Base-by-base conservation (phyloP, 805 yeast genomes). In the Candida stauntonica region DNA sequence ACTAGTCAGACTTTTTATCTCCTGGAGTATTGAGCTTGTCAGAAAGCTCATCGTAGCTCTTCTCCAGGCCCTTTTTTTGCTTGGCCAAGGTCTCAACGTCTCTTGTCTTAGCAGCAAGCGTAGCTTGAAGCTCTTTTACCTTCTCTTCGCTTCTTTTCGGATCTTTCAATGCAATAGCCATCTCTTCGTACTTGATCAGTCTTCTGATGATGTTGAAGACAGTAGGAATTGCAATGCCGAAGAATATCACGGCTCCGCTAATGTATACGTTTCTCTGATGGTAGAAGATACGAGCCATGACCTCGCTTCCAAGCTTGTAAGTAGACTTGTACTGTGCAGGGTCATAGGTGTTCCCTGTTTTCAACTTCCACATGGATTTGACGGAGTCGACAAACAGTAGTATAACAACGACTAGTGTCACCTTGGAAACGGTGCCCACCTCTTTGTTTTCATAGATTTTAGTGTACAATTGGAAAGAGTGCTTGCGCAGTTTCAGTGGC, bases 211-310 rank as follows among this genome's bases (percentile, higher is more conserved):
- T 68, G 27, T 70, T 67, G 46, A 72, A 62, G 33, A 77, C 75
- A 0, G 81, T 75, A 26, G 67, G 68, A 40, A 77, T 77, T 8
- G 80, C 75, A 33, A 78, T 46, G 41, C 62, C 66, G 50, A 76
- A 67, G 57, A 74, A 79, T 42, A 79, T 57, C 5, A 77, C 79
- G 7, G 80, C 81, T 7, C 85, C 86, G 13, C 78, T 70, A 38
- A 79, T 67, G 54, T 79, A 79, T 29, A 76, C 63, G 47, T 79
- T 79, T 54, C 86, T 66, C 56, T 79, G 85, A 28, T 79, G 68
- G 49, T 77, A 79, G 41, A 80, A 78, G 44, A 78, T 73, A 33
- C 75, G 63, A 5, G 82, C 84, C 46, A 76, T 58, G 44, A 67
- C 72, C 17, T 79, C 82, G 29, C 70, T 64, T 32, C 71, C 61